These are phyloP conservation scores for Rubus idaeus DNA, from an alignment of 306 rosid genomes.

Conservation along the genomic window DNA sequence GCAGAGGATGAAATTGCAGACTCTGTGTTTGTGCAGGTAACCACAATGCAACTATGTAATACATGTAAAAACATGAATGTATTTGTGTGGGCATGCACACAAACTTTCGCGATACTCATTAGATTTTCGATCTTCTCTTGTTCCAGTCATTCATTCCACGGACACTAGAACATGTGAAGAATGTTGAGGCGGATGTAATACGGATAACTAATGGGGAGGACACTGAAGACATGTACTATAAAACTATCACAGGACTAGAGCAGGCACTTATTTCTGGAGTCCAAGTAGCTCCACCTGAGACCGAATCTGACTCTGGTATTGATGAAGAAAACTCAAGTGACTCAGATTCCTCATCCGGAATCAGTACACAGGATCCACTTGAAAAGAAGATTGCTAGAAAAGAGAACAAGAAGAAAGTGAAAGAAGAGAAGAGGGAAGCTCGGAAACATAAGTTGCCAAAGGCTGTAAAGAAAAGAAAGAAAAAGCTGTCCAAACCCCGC, in stretches of 20 bases:
- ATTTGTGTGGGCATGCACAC: not conserved
- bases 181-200: constrained; percentile 69
- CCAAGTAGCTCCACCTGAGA: constrained; percentile 23
- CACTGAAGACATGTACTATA: constrained; percentile 60
- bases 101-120: not conserved
- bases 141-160: constrained; percentile 71
- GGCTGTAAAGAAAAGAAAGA: constrained; percentile 74
- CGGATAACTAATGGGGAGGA: constrained; percentile 66
- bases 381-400: constrained; percentile 76
- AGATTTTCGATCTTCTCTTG: not conserved
- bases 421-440: constrained; percentile 83
- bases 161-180: constrained; percentile 62
- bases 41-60: not conserved
- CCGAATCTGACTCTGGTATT: constrained; percentile 23
- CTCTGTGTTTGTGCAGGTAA: constrained; percentile 68
- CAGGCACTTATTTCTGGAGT: constrained; percentile 37
- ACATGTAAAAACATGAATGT: not conserved
- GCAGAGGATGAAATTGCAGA: constrained; percentile 84
- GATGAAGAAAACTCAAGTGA: constrained; percentile 34
- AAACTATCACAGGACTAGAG: constrained; percentile 77
- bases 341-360: constrained; percentile 48
- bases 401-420: constrained; percentile 82
- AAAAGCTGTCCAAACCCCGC: constrained; percentile 63
- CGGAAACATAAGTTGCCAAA: constrained; percentile 72
- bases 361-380: constrained; percentile 34